Base-by-base conservation (phyloP, 805 yeast genomes). In the Yamadazyma takamatsuzukensis region DNA sequence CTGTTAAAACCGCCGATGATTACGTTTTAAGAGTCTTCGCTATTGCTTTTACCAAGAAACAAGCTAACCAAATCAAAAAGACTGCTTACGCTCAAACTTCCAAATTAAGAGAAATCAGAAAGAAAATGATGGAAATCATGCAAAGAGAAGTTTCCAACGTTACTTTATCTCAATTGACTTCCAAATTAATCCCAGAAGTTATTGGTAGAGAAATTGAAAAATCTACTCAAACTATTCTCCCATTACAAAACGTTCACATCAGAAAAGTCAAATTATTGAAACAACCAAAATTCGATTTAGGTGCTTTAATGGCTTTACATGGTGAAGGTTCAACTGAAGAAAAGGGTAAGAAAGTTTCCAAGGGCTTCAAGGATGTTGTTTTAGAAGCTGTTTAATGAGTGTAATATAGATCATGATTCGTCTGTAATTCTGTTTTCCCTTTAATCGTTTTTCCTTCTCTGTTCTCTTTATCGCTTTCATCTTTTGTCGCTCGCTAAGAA, bases 31-130 rank as follows among this genome's bases (percentile, higher is more conserved):
- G 97, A 75, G 78, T 89, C 52, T 89, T 89, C 70, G 93, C 90
- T 68, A 87, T 90, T 74, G 97, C 95, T 49, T 89, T 89, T 94
- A 90, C 97, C 76, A 88, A 83, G 81, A 86, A 95, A 72, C 88
- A 83, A 70, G 80, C 88, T 56, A 87, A 84, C 82, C 97, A 89
- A 76, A 78, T 89, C 69, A 89, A 85, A 82, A 89, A 87, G 83
- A 86, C 96, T 61, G 77, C 96, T 54, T 89, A 89, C 72, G 97
- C 97, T 64, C 96, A 89, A 78, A 75, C 95, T 45, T 89, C 97
- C 51, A 90, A 89, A 76, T 82, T 89, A 74, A 87, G 96, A 73
- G 93, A 86, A 68, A 85, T 88, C 61, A 85, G 97, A 80, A 88
- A 88, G 76, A 87, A 83, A 79, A 88, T 89, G 87, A 72, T 76